Evolutionary conservation across 306 rosid species (phyloP), one percentile per base, ranked within the genome.

Genomic region (Dalbergia cultrata): DNA sequence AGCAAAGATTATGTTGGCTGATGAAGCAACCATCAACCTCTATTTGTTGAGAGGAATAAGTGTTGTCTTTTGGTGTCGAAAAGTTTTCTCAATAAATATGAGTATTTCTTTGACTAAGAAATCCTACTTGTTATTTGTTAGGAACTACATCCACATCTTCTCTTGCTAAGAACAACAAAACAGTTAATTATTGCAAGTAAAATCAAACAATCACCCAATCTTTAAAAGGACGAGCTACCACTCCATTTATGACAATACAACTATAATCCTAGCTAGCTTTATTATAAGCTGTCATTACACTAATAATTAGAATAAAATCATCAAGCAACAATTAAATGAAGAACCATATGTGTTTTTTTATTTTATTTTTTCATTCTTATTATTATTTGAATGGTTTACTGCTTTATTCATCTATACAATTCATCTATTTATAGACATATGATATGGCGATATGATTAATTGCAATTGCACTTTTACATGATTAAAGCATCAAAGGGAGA

Each of bases 1-100:
- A 41, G 82, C 79, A 85, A 83, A 81, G 37, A 86, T 79, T 80
- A 43, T 87, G 91, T 85, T 82, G 83, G 87, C 37, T 60, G 90
- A 85, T 90, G 84, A 86, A 78, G 78, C 74, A 52, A 77, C 86
- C 84, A 75, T 72, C 87, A 86, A 81, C 85, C 83, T 81, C 75
- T 83, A 47, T 87, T 72, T 68, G 83, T 85, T 90, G 78, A 65
- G 92, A 77, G 70, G 57, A 72, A 81, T 81, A 61, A 79, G 78
- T 56, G 66, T 81, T 59, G 66, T 66, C 85, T 62, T 78, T 86
- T 69, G 78, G 78, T 77, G 67, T 67, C 57, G 9, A 50, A 59
- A 47, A 56, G 19, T 72, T 65, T 22, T 65, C 77, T 64, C 44
- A 79, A 60, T 22, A 56, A 72, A 19, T 9, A 34, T 80, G 68